phyloP scores from a whole-genome alignment of 164 flowering plant genomes.

The Vitis riparia region DNA sequence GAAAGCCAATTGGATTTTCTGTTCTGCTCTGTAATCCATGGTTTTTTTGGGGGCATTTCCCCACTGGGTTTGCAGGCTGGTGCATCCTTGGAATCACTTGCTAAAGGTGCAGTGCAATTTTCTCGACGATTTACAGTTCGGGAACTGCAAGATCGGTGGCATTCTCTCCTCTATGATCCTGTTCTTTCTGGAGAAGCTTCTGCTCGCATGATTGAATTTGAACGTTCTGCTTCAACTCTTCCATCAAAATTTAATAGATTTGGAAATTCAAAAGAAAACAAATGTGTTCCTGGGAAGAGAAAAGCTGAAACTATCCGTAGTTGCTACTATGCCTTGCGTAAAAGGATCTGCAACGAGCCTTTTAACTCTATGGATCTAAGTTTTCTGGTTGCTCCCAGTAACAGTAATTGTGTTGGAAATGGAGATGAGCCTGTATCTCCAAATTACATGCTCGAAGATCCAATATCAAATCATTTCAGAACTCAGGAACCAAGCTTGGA shows the following conservation, averaged over 20 bases:
- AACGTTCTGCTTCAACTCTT: conserved; percentile 32
- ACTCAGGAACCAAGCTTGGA: conserved; percentile 50
- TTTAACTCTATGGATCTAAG: conserved; percentile 40
- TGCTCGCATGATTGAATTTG: conserved; percentile 50
- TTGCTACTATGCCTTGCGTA: conserved; percentile 75
- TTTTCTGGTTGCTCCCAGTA: conserved; percentile 41
- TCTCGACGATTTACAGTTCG: conserved; percentile 62
- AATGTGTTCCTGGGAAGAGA: conserved; percentile 44
- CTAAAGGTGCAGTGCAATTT: conserved; percentile 90
- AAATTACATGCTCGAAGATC: conserved; percentile 33
- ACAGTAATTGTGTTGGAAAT: conserved; percentile 31
- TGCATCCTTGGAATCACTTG: conserved; percentile 92
- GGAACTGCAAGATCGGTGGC: conserved; percentile 85
- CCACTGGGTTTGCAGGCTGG: conserved; percentile 24
- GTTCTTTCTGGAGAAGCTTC: conserved; percentile 64
- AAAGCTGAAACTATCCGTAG: conserved; percentile 63
- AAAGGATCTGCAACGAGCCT: conserved; percentile 60
- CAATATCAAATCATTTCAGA: conserved; percentile 37
- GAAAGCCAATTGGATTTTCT: conserved; percentile 21
- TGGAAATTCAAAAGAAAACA: conserved; percentile 41
- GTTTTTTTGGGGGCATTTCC: not conserved
- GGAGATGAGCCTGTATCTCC: conserved; percentile 31
- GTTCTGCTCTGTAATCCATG: not conserved
- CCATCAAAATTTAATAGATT: conserved; percentile 32
- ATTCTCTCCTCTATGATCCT: conserved; percentile 80